phyloP scores from a whole-genome alignment of 2,329 filamentous ascomycete genomes.

The Colletotrichum costaricense region DNA sequence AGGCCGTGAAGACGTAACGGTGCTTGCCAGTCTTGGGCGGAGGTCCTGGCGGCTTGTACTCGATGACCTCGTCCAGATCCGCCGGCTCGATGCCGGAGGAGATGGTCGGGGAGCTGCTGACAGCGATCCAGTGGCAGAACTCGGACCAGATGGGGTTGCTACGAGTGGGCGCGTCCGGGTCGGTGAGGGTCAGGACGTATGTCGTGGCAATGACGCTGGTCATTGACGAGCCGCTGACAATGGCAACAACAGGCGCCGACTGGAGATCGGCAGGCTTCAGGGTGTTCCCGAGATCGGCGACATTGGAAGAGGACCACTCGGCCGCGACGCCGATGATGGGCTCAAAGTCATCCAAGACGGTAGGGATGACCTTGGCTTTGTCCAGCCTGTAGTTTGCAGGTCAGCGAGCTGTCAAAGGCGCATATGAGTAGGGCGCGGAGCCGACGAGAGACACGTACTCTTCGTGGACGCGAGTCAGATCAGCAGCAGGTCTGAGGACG shows the following conservation, averaged over 20 bases:
- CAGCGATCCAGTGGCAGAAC: constrained; percentile 58
- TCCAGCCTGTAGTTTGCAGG: constrained; percentile 9
- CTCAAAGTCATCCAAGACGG: constrained; percentile 35
- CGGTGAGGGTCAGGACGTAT: constrained; percentile 50
- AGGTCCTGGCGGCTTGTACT: constrained; percentile 54
- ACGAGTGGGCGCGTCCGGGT: constrained; percentile 56
- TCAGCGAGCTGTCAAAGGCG: background rate
- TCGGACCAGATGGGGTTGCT: constrained; percentile 57
- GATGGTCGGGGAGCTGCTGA: constrained; percentile 41
- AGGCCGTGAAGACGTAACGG: constrained; percentile 55
- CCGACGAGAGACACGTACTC: constrained; percentile 13
- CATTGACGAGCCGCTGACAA: constrained; percentile 21
- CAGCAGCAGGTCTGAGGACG: constrained; percentile 18
- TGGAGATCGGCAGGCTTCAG: constrained; percentile 30
- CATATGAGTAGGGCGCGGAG: no score
- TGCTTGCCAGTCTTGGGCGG: constrained; percentile 55
- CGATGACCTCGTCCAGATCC: constrained; percentile 48
- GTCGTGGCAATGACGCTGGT: constrained; percentile 38
- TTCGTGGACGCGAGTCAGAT: constrained; percentile 35
- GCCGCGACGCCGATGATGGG: constrained; percentile 35
- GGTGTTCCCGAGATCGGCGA: constrained; percentile 34
- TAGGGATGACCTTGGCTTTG: constrained; percentile 35
- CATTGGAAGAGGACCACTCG: constrained; percentile 26
- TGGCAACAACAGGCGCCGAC: constrained; percentile 25
- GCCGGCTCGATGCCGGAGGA: constrained; percentile 36